Conservation (phyloP, 2,329 filamentous ascomycete species). For the Aspergillus persii region DNA sequence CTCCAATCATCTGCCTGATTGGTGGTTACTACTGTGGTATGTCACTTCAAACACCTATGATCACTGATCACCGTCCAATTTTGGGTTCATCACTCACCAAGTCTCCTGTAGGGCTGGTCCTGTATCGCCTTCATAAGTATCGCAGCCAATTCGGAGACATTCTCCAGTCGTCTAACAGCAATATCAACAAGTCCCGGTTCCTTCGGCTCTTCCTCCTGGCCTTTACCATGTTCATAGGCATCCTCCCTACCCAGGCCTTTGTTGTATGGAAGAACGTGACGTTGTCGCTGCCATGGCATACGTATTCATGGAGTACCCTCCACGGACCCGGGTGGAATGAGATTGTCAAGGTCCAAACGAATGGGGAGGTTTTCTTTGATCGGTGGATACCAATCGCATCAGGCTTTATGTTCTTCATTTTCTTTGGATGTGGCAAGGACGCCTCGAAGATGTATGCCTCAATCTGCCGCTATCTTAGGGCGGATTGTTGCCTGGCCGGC, state of each 20-base stretch:
- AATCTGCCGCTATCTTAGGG: slow-evolving; percentile 43
- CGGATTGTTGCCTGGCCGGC: slow-evolving; percentile 34
- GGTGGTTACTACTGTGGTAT: slow-evolving; percentile 58
- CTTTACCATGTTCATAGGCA: slow-evolving; percentile 55
- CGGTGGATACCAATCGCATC: slow-evolving; percentile 57
- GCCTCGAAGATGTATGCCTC: slow-evolving; percentile 55
- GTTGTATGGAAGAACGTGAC: slow-evolving; percentile 48
- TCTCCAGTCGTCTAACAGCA: slow-evolving; percentile 49
- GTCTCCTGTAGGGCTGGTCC: slow-evolving; percentile 51
- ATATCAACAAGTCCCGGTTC: slow-evolving; percentile 60
- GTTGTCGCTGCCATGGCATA: slow-evolving; percentile 33
- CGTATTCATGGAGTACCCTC: slow-evolving; percentile 54
- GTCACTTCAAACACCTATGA: neutral
- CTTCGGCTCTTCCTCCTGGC: slow-evolving; percentile 50
- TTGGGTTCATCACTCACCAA: too few species aligned
- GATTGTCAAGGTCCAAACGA: slow-evolving; percentile 49
- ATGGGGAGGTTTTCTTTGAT: slow-evolving; percentile 50
- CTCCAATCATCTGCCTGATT: slow-evolving; percentile 52
- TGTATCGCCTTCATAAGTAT: slow-evolving; percentile 61
- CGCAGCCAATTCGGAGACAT: slow-evolving; percentile 58
- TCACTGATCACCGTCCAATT: too few species aligned
- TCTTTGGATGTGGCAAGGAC: slow-evolving; percentile 64
- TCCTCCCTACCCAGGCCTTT: slow-evolving; percentile 54
- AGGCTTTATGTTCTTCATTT: slow-evolving; percentile 58
- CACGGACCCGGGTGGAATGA: slow-evolving; percentile 53